phyloP scores from a whole-genome alignment of 2,329 filamentous ascomycete species.

The Colletotrichum tanaceti region DNA sequence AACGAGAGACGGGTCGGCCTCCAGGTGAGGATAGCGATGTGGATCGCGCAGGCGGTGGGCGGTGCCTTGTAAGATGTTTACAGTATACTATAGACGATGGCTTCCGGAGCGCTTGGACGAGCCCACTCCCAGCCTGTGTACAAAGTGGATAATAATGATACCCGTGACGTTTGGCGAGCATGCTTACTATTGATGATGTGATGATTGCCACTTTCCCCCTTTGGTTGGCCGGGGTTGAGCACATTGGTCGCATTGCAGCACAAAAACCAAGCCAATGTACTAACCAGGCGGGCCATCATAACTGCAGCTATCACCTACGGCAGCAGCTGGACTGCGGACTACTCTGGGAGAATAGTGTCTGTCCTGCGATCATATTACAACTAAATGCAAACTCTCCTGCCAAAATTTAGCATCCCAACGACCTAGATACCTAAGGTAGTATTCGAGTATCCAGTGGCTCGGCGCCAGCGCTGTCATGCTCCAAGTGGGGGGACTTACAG shows the following conservation, averaged over 20 bases:
- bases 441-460: background rate
- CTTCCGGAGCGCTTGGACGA: background rate
- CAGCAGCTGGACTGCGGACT: no score
- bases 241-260: no score
- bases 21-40: slow-evolving; percentile 90
- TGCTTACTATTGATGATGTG: background rate
- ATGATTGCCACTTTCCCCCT: background rate
- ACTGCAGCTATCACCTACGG: no score
- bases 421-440: no score
- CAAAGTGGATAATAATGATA: slow-evolving; percentile 19
- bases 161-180: slow-evolving; percentile 1
- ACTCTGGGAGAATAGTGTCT: no score
- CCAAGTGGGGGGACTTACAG: background rate
- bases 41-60: slow-evolving; percentile 87
- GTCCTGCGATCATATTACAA: no score
- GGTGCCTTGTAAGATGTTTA: slow-evolving; percentile 76
- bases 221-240: no score
- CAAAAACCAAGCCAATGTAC: no score
- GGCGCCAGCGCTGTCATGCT: background rate
- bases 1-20: slow-evolving; percentile 86
- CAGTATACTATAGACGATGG: slow-evolving; percentile 1
- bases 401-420: no score
- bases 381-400: no score
- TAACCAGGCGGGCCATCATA: no score
- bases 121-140: background rate